Conservation (phyloP, 306 rosid species). For the Potentilla sterilis region DNA sequence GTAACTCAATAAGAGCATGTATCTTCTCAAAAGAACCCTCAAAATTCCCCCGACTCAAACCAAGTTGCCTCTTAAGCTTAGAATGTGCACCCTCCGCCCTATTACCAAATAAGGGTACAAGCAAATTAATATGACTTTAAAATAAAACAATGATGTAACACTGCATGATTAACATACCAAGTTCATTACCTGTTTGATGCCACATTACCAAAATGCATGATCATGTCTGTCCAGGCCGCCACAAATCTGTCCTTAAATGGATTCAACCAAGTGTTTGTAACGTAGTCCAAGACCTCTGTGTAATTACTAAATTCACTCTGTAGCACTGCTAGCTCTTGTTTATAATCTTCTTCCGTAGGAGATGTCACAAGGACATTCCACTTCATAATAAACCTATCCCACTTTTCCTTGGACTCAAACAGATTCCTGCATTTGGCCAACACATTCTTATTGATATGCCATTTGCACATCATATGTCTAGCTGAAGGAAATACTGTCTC, state of each 20-base stretch:
- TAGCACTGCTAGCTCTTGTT: conserved; percentile 5
- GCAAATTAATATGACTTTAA: background rate
- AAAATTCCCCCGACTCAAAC: conserved; percentile 6
- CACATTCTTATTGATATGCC: conserved; percentile 20
- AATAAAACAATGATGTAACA: conserved; percentile 6
- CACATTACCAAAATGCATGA: conserved; percentile 22
- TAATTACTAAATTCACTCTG: conserved; percentile 15
- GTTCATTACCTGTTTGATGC: conserved; percentile 17
- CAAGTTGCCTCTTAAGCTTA: conserved; percentile 18
- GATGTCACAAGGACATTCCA: conserved; percentile 14
- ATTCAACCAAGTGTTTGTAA: conserved; percentile 20
- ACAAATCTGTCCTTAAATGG: conserved; percentile 17
- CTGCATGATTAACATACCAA: background rate
- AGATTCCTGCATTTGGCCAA: conserved; percentile 8
- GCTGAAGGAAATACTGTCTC: conserved; percentile 15
- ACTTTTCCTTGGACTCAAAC: conserved; percentile 20
- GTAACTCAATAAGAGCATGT: conserved; percentile 13
- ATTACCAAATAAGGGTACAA: background rate
- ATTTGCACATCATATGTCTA: conserved; percentile 11
- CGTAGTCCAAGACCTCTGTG: conserved; percentile 11
- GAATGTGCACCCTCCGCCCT: conserved; percentile 12
- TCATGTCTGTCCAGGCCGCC: conserved; percentile 12
- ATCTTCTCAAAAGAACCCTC: conserved; percentile 12
- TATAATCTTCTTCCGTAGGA: conserved; percentile 3
- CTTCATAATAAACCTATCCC: conserved; percentile 17